Base-by-base conservation (phyloP, 1,284 basidiomycete genomes). In the Moesziomyces sp. region DNA sequence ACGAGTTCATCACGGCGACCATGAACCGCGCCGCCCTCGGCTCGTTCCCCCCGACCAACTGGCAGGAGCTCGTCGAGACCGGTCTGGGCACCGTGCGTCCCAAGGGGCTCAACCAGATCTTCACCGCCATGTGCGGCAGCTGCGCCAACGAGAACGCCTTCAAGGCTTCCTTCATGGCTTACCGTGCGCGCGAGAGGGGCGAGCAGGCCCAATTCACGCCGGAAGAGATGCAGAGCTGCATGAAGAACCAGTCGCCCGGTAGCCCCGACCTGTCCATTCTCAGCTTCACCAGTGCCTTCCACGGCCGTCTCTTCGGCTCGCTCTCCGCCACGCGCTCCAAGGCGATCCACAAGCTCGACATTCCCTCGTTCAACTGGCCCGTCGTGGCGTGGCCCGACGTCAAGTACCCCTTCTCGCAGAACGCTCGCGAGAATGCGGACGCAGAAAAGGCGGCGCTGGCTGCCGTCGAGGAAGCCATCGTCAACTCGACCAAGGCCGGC, bases 291-390 rank as follows among this genome's bases (percentile, higher is more conserved):
- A 85, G 82, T 45, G 88, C 85, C 42, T 81, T 81, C 76, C 77
- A 81, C 63, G 79, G 78, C 10, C 56, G 79, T 16, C 63, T 81
- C 18, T 81, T 79, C 28, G 77, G 77, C 6, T 86, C 86, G 52
- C 84, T 88, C 38, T 86, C 85, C 14, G 85, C 87, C 0, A 88
- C 88, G 1, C 81, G 87, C 30, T 81, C 75, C 62, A 85, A 85
- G 59, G 81, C 83, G 0, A 84, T 85, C 46, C 88, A 88, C 84
- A 88, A 88, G 84, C 78, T 88, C 68, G 88, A 88, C 77, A 86
- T 88, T 26, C 88, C 88, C 13, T 86, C 87, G 0, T 88, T 88
- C 79, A 86, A 88, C 82, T 87, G 87, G 88, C 88, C 88, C 0
- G 85, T 84, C 26, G 86, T 86, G 1, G 78, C 85, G 13, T 88